These are phyloP conservation scores for Leccinum pellstonianum DNA, from an alignment of 768 basidiomycete genomes.

Conservation along the genomic window DNA sequence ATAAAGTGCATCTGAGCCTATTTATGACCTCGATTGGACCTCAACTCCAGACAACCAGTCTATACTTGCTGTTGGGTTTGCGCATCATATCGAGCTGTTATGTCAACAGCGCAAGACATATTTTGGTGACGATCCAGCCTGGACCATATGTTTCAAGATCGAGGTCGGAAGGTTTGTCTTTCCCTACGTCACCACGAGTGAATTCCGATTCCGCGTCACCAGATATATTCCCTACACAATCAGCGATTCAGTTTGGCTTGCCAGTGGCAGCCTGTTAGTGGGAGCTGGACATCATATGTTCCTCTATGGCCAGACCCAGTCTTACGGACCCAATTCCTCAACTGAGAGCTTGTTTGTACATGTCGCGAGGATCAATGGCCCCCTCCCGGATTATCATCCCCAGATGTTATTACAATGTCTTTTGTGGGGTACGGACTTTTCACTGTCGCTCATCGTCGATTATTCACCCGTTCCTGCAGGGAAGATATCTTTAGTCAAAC, in stretches of 20 bases:
- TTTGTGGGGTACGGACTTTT: slow-evolving; percentile 70
- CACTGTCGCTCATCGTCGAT: neutral
- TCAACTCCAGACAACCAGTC: slow-evolving; percentile 89
- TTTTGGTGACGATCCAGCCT: slow-evolving; percentile 77
- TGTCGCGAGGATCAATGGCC: slow-evolving; percentile 81
- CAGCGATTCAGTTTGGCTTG: slow-evolving; percentile 88
- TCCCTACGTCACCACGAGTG: neutral
- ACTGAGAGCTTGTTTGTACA: slow-evolving; percentile 71
- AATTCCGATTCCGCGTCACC: slow-evolving; percentile 1
- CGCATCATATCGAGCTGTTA: slow-evolving; percentile 76
- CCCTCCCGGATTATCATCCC: slow-evolving; percentile 89
- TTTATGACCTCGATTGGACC: slow-evolving; percentile 91
- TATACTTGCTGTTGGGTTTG: slow-evolving; percentile 86
- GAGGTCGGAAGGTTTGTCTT: slow-evolving; percentile 64
- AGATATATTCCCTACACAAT: slow-evolving; percentile 80
- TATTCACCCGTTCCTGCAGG: slow-evolving; percentile 42
- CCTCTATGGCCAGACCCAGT: slow-evolving; percentile 59
- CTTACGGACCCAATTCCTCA: slow-evolving; percentile 19
- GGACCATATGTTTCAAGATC: slow-evolving; percentile 69
- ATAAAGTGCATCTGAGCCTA: slow-evolving; percentile 44
- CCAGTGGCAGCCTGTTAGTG: slow-evolving; percentile 77
- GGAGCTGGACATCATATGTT: slow-evolving; percentile 83
- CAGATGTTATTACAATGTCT: slow-evolving; percentile 91
- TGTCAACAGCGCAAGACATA: slow-evolving; percentile 93
- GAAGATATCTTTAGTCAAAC: slow-evolving; percentile 83